phyloP scores from a whole-genome alignment of 1,284 basidiomycete genomes.

The Sanguinoderma infundibulare region DNA sequence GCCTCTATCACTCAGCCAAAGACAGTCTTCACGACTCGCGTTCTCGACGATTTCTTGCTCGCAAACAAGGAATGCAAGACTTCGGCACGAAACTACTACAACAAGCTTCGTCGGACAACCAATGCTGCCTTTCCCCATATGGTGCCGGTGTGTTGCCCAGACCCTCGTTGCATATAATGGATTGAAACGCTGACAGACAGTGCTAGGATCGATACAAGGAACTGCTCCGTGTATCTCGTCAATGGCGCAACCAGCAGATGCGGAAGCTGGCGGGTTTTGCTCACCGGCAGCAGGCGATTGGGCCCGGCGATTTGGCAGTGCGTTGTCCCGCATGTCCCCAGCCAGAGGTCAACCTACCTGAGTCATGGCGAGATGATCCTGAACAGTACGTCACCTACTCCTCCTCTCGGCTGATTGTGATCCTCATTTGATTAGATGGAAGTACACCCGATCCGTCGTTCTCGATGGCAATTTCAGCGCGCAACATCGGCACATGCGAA shows the following conservation, averaged over 20 bases:
- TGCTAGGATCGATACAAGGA: conserved; percentile 11
- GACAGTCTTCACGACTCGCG: conserved; percentile 19
- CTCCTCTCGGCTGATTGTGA: too few species aligned
- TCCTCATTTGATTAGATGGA: not conserved
- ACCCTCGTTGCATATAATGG: too few species aligned
- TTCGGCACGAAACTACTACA: conserved; percentile 5
- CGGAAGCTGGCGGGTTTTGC: not conserved
- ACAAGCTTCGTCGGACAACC: conserved; percentile 9
- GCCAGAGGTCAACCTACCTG: not conserved
- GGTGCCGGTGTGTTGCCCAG: conserved; percentile 9
- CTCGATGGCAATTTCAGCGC: conserved; percentile 8
- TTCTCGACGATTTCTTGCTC: conserved; percentile 13
- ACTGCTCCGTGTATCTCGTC: conserved; percentile 8
- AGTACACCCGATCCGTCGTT: not conserved
- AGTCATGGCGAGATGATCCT: not conserved
- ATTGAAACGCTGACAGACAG: not conserved
- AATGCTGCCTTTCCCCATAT: conserved; percentile 5
- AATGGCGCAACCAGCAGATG: conserved; percentile 6
- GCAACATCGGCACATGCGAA: conserved; percentile 2
- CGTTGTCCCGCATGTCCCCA: conserved; percentile 1
- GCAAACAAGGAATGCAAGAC: conserved; percentile 15
- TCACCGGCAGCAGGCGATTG: not conserved
- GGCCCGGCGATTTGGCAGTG: not conserved
- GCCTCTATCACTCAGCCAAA: not conserved
- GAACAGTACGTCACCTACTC: too few species aligned